phyloP scores from a whole-genome alignment of 176 grass and related monocot genomes.

The Saccharum spontaneum region DNA sequence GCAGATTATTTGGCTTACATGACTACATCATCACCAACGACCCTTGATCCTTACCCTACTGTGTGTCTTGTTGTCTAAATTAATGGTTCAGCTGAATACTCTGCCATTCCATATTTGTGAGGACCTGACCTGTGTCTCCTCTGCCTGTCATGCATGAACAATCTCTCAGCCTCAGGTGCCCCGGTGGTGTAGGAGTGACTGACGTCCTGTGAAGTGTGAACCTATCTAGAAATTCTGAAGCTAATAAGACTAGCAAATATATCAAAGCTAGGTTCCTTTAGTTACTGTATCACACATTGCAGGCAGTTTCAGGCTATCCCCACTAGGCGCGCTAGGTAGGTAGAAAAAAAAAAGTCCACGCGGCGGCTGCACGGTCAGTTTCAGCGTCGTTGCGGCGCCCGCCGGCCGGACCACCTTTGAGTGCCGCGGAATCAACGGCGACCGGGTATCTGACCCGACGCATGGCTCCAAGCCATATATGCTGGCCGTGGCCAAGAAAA shows the following conservation, averaged over 20 bases:
- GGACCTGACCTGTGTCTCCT: neutral
- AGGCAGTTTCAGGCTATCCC: too few relatives aligned
- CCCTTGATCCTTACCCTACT: neutral
- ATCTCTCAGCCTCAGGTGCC: too few relatives aligned
- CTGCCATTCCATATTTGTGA: neutral
- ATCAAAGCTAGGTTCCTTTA: too few relatives aligned
- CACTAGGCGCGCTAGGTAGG: neutral
- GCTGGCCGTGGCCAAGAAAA: neutral
- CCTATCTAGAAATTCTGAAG: too few relatives aligned
- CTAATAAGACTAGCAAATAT: too few relatives aligned
- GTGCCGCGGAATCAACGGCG: constrained; percentile 41
- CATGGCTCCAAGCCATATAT: constrained; percentile 17
- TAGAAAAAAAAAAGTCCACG: neutral
- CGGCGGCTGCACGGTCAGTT: constrained; percentile 37
- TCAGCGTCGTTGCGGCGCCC: constrained; percentile 32
- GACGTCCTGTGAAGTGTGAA: too few relatives aligned
- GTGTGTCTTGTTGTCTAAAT: too few relatives aligned
- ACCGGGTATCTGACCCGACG: constrained; percentile 1
- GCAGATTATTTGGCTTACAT: neutral
- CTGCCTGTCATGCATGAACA: neutral
- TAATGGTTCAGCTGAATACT: neutral
- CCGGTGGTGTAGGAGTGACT: too few relatives aligned
- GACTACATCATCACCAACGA: neutral
- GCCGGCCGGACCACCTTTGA: constrained; percentile 27
- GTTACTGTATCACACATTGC: too few relatives aligned